Evolutionary conservation across 306 rosid species (phyloP), one percentile per base, ranked within the genome.

Genomic region (Lithocarpus polystachyus): DNA sequence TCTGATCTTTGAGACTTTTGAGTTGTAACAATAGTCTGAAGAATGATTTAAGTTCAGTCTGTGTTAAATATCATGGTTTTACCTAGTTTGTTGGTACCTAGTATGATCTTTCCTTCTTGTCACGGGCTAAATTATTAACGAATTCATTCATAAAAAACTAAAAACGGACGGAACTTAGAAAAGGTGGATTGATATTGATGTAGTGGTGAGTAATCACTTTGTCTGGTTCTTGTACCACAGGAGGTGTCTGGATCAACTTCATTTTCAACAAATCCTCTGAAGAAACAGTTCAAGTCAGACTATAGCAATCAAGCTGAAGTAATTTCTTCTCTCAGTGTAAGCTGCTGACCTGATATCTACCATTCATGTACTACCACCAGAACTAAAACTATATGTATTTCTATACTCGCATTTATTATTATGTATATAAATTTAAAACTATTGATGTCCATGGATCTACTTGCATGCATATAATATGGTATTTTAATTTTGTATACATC

Each of bases 291-390:
- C 8, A 20, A 72, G 22, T 48, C 78, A 51, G 71, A 80, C 59
- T 52, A 72, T 72, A 48, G 15, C 55, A n/a, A 29, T 71, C 77
- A 78, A 61, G 68, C 82, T 57, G 77, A 14, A 51, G 19, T 78
- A 33, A 71, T 82, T 73, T 23, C 60, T 55, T 78, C 84, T 15
- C 53, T 67, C 24, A 56, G 82, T 87, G 98, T 92, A 85, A 85
- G 93, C 76, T 68, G 64, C 81, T 71, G 35, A 77, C 13, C 61
- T 56, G 37, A 61, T 65, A 35, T 18, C 6, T 67, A 18, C 24
- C 20, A 20, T 35, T 67, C 51, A 31, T 67, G 23, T 8, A 67
- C 71, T 14, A 23, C 24, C 29, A 20, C 29, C 17, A 59, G 15
- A 59, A 59, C 65, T 26, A 59, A 59, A 3, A 59, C 53, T 48